Evolutionary conservation across 176 grass and related monocot species (phyloP).

Genomic region (Paspalum notatum): DNA sequence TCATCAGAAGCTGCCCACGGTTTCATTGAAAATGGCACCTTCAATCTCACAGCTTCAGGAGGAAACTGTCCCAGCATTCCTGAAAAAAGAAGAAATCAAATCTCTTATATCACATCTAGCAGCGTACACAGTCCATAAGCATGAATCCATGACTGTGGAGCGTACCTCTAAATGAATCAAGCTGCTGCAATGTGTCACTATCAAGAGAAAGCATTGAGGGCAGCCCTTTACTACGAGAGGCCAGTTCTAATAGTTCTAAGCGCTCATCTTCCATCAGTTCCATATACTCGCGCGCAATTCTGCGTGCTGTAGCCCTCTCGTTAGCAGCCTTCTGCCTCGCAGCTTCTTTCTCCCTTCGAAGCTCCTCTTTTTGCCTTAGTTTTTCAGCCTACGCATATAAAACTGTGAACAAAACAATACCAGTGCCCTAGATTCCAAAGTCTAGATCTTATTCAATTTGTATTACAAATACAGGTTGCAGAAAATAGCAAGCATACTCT

Average conservation of each 20-base stretch:
- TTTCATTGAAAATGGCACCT: slow-evolving; percentile 74
- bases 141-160: slow-evolving; percentile 8
- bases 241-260: slow-evolving; percentile 96
- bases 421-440: neutral
- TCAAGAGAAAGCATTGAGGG: slow-evolving; percentile 84
- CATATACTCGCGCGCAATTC: slow-evolving; percentile 81
- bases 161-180: slow-evolving; percentile 94
- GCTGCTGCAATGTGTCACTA: slow-evolving; percentile 78
- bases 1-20: slow-evolving; percentile 86
- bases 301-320: slow-evolving; percentile 91
- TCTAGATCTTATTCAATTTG: neutral
- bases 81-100: slow-evolving; percentile 38
- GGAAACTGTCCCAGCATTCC: slow-evolving; percentile 83
- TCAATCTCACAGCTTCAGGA: slow-evolving; percentile 60
- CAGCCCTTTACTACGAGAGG: slow-evolving; percentile 78
- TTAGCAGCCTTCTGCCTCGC: slow-evolving; percentile 86
- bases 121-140: neutral
- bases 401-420: slow-evolving; percentile 39
- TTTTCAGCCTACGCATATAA: slow-evolving; percentile 72
- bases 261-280: slow-evolving; percentile 96
- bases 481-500: slow-evolving; percentile 58
- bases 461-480: neutral
- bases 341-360: slow-evolving; percentile 83
- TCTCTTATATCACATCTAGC: slow-evolving; percentile 2
- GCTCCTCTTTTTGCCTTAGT: slow-evolving; percentile 85